Conservation (phyloP, 2,329 filamentous ascomycete genomes). For the Botryosphaeria dothidea region DNA sequence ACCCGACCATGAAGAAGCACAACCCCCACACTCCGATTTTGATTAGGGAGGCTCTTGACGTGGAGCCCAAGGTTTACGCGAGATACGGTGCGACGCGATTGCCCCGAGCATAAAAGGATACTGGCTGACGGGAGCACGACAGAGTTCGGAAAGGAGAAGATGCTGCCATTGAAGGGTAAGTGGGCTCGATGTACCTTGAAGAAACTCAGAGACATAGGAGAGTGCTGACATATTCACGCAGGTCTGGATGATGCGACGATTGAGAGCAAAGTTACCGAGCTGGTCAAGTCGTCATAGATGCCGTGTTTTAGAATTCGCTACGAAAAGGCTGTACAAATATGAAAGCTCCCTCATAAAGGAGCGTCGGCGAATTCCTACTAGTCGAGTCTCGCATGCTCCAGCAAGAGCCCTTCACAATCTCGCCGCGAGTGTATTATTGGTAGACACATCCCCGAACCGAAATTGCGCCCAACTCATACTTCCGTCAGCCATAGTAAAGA, state of each 20-base stretch:
- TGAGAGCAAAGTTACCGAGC: conserved; percentile 64
- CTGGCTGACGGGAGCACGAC: conserved; percentile 5
- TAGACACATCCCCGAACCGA: conserved; percentile 45
- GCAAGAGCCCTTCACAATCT: not conserved
- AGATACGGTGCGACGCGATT: conserved; percentile 72
- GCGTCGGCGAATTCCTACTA: not conserved
- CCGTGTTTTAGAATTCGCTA: not conserved
- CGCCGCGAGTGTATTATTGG: conserved; percentile 1
- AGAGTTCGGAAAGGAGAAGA: conserved; percentile 70
- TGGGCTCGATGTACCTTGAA: not conserved
- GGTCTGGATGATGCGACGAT: conserved; percentile 71
- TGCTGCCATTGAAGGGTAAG: conserved; percentile 61
- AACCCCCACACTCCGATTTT: conserved; percentile 93
- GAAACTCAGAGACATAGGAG: not conserved
- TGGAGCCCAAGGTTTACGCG: conserved; percentile 83
- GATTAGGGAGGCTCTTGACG: conserved; percentile 86
- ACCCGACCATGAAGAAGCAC: conserved; percentile 99
- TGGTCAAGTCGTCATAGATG: conserved; percentile 53
- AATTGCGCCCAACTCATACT: conserved; percentile 59
- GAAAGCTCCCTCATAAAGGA: not conserved
- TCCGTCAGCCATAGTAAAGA: conserved; percentile 52
- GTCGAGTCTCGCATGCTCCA: not conserved
- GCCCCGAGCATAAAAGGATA: not conserved
- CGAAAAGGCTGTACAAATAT: conserved; percentile 11
- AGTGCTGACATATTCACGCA: conserved; percentile 32